Evolutionary conservation across 1,284 basidiomycete species (phyloP).

Genomic region (Fomitopsis palustris): DNA sequence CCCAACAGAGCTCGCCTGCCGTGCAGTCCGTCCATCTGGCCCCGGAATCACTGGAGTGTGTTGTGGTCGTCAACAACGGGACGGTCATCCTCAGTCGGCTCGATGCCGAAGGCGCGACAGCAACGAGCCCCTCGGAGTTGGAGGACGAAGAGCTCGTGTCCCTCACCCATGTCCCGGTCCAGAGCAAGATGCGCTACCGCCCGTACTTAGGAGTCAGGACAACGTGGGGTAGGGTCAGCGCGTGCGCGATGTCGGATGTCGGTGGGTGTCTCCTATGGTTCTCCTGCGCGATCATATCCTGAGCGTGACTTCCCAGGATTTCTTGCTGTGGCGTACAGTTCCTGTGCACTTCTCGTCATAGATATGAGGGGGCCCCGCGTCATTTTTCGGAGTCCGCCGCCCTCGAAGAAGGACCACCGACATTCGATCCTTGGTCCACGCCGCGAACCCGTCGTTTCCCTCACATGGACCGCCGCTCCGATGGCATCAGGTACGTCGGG

Average conservation of each 20-base stretch:
- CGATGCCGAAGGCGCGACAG: slow-evolving; percentile 24
- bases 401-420: slow-evolving; percentile 25
- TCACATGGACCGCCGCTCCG: slow-evolving; percentile 63
- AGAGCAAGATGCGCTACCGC: slow-evolving; percentile 44
- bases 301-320: slow-evolving; percentile 50
- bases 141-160: slow-evolving; percentile 44
- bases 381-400: slow-evolving; percentile 43
- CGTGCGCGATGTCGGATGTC: slow-evolving; percentile 64
- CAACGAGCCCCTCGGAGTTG: slow-evolving; percentile 17
- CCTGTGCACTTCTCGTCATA: slow-evolving; percentile 58
- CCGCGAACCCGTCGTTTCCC: slow-evolving; percentile 41
- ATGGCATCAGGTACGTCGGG: slow-evolving; percentile 17
- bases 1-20: slow-evolving; percentile 13
- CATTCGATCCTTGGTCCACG: slow-evolving; percentile 30
- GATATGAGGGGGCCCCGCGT: slow-evolving; percentile 73
- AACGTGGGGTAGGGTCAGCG: slow-evolving; percentile 44
- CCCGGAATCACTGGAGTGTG: slow-evolving; percentile 64
- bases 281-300: not conserved
- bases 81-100: slow-evolving; percentile 65
- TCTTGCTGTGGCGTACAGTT: slow-evolving; percentile 63
- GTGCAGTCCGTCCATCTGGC: slow-evolving; percentile 57
- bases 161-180: slow-evolving; percentile 40
- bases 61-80: slow-evolving; percentile 58
- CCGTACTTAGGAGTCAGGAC: slow-evolving; percentile 63
- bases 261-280: slow-evolving; percentile 35